A percentile compares a stretch with the other conserved stretches of the same genome.
These are phyloP conservation scores for Raddia distichophylla DNA, from an alignment of 176 grass and related monocot genomes.

Conservation along the genomic window DNA sequence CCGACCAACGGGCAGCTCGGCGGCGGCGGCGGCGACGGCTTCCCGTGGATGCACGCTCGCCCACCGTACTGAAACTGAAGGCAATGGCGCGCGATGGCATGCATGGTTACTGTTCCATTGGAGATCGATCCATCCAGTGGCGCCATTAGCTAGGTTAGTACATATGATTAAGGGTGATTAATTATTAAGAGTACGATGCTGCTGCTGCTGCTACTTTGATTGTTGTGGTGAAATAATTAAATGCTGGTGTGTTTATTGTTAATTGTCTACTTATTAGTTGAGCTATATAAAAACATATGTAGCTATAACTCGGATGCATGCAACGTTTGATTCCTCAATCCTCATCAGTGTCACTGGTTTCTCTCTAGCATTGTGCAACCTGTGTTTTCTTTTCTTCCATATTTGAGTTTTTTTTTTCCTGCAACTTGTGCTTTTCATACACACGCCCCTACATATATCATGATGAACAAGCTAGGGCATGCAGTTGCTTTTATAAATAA, in stretches of 20 bases:
- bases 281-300: constrained; percentile 9
- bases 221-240: constrained; percentile 44
- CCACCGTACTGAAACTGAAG: constrained; percentile 76
- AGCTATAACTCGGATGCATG: constrained; percentile 27
- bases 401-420: constrained; percentile 13
- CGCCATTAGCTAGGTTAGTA: constrained; percentile 55
- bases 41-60: constrained; percentile 67
- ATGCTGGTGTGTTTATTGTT: constrained; percentile 43
- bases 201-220: neutral
- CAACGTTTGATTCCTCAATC: constrained; percentile 15
- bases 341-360: neutral
- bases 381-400: constrained; percentile 17
- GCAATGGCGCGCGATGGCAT: neutral
- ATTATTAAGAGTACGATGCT: constrained; percentile 16
- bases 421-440: constrained; percentile 23
- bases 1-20: constrained; percentile 60
- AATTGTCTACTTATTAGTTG: constrained; percentile 40
- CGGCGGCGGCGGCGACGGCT: constrained; percentile 61
- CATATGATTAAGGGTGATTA: constrained; percentile 55
- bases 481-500: neutral
- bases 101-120: constrained; percentile 68
- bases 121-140: constrained; percentile 9
- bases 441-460: neutral
- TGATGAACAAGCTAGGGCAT: neutral
- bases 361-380: neutral